These are phyloP conservation scores for Aphanoascus verrucosus DNA, from an alignment of 2,329 filamentous ascomycete species.

Conservation along the genomic window DNA sequence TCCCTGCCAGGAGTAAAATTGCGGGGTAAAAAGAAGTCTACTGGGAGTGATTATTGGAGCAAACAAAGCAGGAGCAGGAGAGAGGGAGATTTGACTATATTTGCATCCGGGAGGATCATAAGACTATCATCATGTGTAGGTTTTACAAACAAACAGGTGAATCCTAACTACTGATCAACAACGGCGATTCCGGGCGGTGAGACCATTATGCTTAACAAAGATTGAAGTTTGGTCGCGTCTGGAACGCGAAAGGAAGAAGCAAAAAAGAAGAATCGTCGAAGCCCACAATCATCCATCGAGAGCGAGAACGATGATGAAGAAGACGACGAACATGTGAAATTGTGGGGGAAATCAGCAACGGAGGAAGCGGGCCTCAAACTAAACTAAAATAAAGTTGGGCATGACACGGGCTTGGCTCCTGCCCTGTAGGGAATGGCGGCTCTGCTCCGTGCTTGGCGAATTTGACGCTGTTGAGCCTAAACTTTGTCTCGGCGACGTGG, in stretches of 20 bases:
- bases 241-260: too few relatives aligned
- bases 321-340: not conserved
- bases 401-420: not conserved
- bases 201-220: too few relatives aligned
- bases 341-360: not conserved
- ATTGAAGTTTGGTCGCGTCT: too few relatives aligned
- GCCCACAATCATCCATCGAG: too few relatives aligned
- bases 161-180: too few relatives aligned
- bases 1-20: not conserved
- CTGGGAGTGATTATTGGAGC: not conserved
- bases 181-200: not conserved
- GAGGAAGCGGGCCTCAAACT: not conserved
- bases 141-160: too few relatives aligned
- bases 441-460: not conserved
- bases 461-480: constrained; percentile 1
- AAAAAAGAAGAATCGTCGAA: too few relatives aligned
- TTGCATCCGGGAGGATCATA: not conserved
- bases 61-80: too few relatives aligned
- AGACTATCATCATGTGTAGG: too few relatives aligned
- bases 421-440: constrained; percentile 2
- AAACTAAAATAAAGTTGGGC: not conserved
- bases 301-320: too few relatives aligned
- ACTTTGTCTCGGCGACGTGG: not conserved
- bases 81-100: too few relatives aligned
- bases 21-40: not conserved